Base-by-base conservation (phyloP, 2,329 filamentous ascomycete genomes). In the Sporothrix pallida region DNA sequence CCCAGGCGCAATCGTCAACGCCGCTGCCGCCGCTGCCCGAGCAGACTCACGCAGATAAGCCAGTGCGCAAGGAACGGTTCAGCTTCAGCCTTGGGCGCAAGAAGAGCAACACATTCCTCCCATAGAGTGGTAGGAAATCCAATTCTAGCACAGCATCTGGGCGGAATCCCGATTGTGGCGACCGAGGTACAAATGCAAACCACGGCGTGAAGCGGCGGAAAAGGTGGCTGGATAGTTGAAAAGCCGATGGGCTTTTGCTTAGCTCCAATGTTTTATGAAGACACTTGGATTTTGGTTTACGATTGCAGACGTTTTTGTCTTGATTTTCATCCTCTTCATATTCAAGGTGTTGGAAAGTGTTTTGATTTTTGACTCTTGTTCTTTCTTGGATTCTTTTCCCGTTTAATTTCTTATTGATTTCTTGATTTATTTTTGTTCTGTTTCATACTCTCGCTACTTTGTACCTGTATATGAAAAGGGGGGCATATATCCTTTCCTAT, bases 31-130 rank as follows among this genome's bases (percentile, higher is more conserved):
- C 71, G n/a, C 44, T 60, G 31, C 52, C 56, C 3, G 46, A 37
- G 20, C n/a, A 62, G 12, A 13, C 75, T 58, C 77, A 76, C 76
- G 83, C 12, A 0, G 82, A 86, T n/a, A 87, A 84, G 78, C 74
- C 56, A 13, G 56, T 76, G 62, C 80, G 85, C 65, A 91, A 89
- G 80, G 89, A 90, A 76, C 86, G 91, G 37, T 92, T 94, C 77
- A 92, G 86, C 77, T 89, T 90, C 77, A 84, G 88, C 74, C 78
- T 94, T 13, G 90, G 92, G 4, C 84, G 89, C 79, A 94, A 94
- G 85, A 94, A 92, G 86, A 92, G 89, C 80, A 87, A 85, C 67
- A 56, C 48, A 17, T 69, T 69, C 17, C 67, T 69, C 12, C 48
- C 26, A 54, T 54, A 52, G 67, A 69, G 65, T 13, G 48, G 46